phyloP scores from a whole-genome alignment of 2,329 filamentous ascomycete genomes.

The Hypoxylon sp. region DNA sequence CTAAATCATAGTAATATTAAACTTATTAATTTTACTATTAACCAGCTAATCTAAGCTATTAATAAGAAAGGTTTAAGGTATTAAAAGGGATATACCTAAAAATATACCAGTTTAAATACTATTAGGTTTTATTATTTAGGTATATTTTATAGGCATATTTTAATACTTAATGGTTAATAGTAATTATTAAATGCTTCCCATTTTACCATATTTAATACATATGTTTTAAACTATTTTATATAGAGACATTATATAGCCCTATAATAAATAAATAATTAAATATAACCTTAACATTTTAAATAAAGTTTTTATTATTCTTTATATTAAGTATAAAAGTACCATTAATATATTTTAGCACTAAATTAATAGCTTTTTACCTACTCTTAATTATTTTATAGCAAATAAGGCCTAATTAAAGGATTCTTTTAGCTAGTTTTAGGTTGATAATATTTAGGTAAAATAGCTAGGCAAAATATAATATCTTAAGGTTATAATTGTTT shows the following conservation, averaged over 20 bases:
- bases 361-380: background rate
- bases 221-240: background rate
- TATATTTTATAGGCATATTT: slow-evolving; percentile 5
- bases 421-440: background rate
- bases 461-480: background rate
- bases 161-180: background rate
- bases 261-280: slow-evolving; percentile 1
- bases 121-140: background rate
- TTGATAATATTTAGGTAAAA: background rate
- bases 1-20: background rate
- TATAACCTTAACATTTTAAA: background rate
- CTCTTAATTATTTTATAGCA: background rate
- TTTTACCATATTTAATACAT: background rate
- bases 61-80: no score
- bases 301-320: no score
- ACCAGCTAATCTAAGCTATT: background rate
- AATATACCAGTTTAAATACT: background rate
- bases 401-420: background rate
- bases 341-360: slow-evolving; percentile 1
- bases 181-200: background rate
- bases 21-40: background rate
- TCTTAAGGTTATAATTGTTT: background rate
- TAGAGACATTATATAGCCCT: background rate
- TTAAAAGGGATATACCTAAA: background rate
- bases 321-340: background rate